Conservation (phyloP, 148 eudicot species). For the Rhododendron ovatum region DNA sequence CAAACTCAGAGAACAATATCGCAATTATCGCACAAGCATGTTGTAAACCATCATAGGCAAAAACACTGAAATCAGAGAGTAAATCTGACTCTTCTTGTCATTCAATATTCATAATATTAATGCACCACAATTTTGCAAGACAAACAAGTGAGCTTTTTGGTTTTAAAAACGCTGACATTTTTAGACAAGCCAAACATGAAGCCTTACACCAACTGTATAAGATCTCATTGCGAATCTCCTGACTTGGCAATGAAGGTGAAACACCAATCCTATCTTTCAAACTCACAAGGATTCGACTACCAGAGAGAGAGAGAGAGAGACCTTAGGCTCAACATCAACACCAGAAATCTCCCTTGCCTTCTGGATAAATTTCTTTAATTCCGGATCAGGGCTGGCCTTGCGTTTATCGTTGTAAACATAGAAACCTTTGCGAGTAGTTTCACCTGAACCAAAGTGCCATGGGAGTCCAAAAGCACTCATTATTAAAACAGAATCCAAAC, state of each 20-base stretch:
- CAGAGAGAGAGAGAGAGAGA: slow-evolving; percentile 12
- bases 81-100: not conserved
- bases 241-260: not conserved
- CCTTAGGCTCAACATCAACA: slow-evolving; percentile 67
- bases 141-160: not conserved
- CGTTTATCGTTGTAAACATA: slow-evolving; percentile 71
- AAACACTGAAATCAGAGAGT: not conserved
- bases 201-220: not conserved
- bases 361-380: slow-evolving; percentile 62
- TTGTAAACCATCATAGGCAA: not conserved
- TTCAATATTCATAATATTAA: not conserved
- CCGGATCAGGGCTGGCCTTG: slow-evolving; percentile 86
- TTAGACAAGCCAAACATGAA: not conserved
- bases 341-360: slow-evolving; percentile 88
- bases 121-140: not conserved
- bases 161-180: not conserved
- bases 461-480: not conserved
- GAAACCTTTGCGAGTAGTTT: slow-evolving; percentile 85
- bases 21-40: not conserved
- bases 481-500: not conserved
- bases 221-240: not conserved
- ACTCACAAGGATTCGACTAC: not conserved
- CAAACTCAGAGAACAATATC: not conserved
- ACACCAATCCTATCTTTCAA: not conserved
- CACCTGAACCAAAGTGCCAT: slow-evolving; percentile 52